Evolutionary conservation across 768 basidiomycete species (phyloP), one percentile per base, ranked within the genome.

Genomic region (Sutorius australiensis): DNA sequence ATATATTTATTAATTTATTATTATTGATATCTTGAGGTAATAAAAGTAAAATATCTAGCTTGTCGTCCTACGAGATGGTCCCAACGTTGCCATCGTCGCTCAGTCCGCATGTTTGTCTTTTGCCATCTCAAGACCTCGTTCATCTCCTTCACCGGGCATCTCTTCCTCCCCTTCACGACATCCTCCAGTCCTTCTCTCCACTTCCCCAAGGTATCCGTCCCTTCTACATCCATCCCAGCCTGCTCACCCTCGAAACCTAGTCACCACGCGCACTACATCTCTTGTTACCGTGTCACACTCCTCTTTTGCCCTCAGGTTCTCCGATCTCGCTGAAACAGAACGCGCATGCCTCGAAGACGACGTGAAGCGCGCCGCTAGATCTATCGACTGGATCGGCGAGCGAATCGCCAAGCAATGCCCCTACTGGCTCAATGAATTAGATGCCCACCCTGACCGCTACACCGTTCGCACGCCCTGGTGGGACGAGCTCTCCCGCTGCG

Each of bases 161-260:
- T 1, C 70, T 93, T 16, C 91, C 91, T 2, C 75, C 85, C 14
- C 72, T 92, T 13, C 81, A 83, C 32, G 77, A 86, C 59, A 80
- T 93, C 51, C 76, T 92, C 28, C 90, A 92, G 66, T 89, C 88
- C 3, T 92, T 92, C 62, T 88, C 89, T 3, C 91, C 91, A 11
- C 73, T 92, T 46, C 84, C 88, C 0, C 83, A 90, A 77, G 87
- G 90, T 88, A 67, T 45, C 69, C 21, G 8, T 7, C 31, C 45
- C 38, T 31, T n/a, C 14, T 10, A 27, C 14, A 16, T 59, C 41
- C 39, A 43, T 47, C 47, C 24, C 9, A 32, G 17, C 43, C 27
- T 46, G 32, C 54, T 54, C 21, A 54, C 50, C 41, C 45, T 46
- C 53, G 38, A 38, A 37, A 2, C 60, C n/a, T 58, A 93, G 91